Conservation (phyloP, 2,329 filamentous ascomycete genomes). For the Leptosphaerulina australis region DNA sequence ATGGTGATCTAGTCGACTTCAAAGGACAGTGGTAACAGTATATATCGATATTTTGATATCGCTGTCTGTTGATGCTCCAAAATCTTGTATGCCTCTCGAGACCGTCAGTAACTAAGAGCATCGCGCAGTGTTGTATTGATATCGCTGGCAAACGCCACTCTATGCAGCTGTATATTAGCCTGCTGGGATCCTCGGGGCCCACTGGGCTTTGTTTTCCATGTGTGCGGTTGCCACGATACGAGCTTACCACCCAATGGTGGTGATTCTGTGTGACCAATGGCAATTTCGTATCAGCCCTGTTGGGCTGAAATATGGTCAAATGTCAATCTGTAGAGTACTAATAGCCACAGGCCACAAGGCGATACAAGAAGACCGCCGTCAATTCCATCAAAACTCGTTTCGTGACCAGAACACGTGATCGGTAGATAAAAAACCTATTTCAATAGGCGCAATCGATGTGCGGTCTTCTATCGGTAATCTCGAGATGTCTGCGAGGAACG, state of each 20-base stretch:
- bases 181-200: neutral
- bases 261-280: slow-evolving; percentile 7
- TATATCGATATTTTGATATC: neutral
- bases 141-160: neutral
- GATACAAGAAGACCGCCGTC: no score
- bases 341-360: no score
- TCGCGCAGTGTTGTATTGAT: neutral
- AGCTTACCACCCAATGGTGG: slow-evolving; percentile 1
- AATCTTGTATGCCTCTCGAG: neutral
- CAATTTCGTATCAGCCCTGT: neutral
- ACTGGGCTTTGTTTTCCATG: neutral
- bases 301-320: neutral
- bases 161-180: slow-evolving; percentile 9
- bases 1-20: slow-evolving; percentile 5
- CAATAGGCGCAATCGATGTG: no score
- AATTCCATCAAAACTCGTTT: no score
- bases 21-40: neutral
- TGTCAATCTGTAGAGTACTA: neutral
- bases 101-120: neutral
- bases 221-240: slow-evolving; percentile 6
- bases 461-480: neutral
- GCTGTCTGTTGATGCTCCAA: neutral
- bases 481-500: neutral
- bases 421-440: no score
- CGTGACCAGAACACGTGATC: no score